Evolutionary conservation across 169 alveolate species (phyloP).

Genomic region (Besnoitia besnoiti): DNA sequence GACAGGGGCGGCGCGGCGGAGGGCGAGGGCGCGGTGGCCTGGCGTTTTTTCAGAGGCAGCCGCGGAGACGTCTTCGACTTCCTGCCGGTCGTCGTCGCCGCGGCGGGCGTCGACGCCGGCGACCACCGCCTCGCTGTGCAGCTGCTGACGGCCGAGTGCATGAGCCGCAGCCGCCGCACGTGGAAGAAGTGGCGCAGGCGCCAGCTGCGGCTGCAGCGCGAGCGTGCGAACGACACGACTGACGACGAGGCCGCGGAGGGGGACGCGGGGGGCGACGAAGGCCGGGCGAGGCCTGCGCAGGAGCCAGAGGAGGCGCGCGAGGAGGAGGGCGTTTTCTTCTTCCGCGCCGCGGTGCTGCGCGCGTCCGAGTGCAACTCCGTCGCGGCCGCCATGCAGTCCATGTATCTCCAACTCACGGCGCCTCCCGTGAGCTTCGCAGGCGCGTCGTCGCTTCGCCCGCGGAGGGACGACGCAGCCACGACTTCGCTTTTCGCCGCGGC

Average conservation of each 20-base stretch:
- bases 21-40: neutral
- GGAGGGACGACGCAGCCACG: neutral
- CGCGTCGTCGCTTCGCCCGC: neutral
- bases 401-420: conserved; percentile 56
- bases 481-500: neutral
- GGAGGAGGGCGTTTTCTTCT: conserved; percentile 23
- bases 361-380: conserved; percentile 44
- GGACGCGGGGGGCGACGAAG: conserved; percentile 46
- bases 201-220: conserved; percentile 55
- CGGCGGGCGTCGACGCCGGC: conserved; percentile 58
- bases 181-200: neutral
- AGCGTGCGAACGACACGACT: too few species aligned
- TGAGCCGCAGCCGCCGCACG: conserved; percentile 29
- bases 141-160: conserved; percentile 52
- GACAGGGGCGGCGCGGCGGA: neutral
- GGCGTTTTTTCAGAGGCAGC: neutral
- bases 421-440: neutral
- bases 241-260: neutral
- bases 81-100: conserved; percentile 62
- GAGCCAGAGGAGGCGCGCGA: conserved; percentile 48
- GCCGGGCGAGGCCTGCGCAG: conserved; percentile 51
- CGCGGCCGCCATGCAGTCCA: conserved; percentile 42
- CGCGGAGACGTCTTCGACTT: conserved; percentile 23
- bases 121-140: conserved; percentile 65
- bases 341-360: conserved; percentile 47